These are phyloP conservation scores for Galeopsis tetrahit DNA, from an alignment of 257 asterid species.

Conservation along the genomic window DNA sequence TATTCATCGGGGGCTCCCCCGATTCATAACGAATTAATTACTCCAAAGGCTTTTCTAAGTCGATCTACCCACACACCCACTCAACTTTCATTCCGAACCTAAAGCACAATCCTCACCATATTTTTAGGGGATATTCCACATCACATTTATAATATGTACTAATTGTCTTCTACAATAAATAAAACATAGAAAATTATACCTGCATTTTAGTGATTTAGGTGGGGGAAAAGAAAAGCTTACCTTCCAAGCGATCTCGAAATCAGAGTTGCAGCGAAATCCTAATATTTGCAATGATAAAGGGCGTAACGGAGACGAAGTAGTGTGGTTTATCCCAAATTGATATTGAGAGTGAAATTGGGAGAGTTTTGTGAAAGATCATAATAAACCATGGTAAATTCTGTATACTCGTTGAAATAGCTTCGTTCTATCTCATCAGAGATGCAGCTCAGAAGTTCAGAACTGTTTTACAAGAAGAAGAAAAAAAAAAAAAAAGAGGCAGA, in stretches of 20 bases:
- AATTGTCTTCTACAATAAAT: background rate
- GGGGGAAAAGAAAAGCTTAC: background rate
- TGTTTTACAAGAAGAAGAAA: too few species aligned
- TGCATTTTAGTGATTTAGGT: background rate
- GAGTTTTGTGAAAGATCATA: background rate
- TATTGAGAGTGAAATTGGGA: background rate
- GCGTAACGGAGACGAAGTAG: background rate
- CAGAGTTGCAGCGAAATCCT: background rate
- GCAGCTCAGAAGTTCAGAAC: background rate
- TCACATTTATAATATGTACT: background rate
- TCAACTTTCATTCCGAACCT: background rate
- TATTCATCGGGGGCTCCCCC: background rate
- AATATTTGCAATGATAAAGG: background rate
- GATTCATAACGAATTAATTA: background rate
- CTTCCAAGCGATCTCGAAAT: background rate
- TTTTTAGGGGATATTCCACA: background rate
- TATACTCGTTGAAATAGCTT: background rate
- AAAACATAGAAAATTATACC: background rate
- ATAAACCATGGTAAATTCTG: background rate
- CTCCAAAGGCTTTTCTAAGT: background rate
- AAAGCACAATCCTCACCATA: background rate
- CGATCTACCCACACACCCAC: background rate
- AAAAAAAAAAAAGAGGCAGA: too few species aligned
- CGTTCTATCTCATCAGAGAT: background rate
- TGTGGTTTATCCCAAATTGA: background rate